A percentile compares a stretch with the other conserved stretches of the same genome.
phyloP scores from a whole-genome alignment of 2,329 filamentous ascomycete species.

The Trichoderma sp. region DNA sequence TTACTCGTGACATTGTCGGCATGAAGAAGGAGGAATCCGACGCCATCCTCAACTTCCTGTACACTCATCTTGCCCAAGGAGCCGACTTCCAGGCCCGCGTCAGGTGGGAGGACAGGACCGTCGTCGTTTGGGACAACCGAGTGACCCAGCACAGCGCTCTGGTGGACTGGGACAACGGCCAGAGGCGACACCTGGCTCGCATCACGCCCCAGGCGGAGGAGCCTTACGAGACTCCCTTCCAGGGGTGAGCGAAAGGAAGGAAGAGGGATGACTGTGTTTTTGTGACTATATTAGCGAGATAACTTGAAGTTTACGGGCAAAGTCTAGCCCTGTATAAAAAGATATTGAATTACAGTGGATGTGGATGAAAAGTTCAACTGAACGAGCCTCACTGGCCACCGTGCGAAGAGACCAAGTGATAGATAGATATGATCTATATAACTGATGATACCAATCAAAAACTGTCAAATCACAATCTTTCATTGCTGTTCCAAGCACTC shows the following conservation, averaged over 20 bases:
- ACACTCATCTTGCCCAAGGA: slow-evolving; percentile 52
- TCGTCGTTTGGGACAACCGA: slow-evolving; percentile 86
- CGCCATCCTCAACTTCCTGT: slow-evolving; percentile 71
- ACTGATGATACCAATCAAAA: not conserved
- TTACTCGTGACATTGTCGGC: slow-evolving; percentile 79
- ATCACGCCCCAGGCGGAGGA: slow-evolving; percentile 82
- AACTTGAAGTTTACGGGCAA: not conserved
- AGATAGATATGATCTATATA: not conserved
- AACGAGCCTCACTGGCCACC: not conserved
- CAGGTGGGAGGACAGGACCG: slow-evolving; percentile 77
- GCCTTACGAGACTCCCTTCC: slow-evolving; percentile 68
- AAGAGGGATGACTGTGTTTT: not conserved
- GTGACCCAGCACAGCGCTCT: slow-evolving; percentile 78
- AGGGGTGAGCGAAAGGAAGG: slow-evolving; percentile 11
- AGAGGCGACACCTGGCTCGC: slow-evolving; percentile 76
- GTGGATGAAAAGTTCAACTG: not conserved
- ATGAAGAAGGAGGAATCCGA: slow-evolving; percentile 88
- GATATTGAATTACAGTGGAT: not conserved
- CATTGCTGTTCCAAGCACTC: too few relatives aligned
- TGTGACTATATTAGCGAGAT: slow-evolving; percentile 16
- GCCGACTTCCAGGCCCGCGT: slow-evolving; percentile 73
- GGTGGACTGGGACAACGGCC: slow-evolving; percentile 78
- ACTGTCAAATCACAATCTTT: not conserved
- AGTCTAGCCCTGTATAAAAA: slow-evolving; percentile 1
- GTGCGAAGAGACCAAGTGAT: too few relatives aligned